A percentile compares a stretch with the other conserved stretches of the same genome.
Evolutionary conservation across 2,329 filamentous ascomycete genomes (phyloP).

Genomic region (Samsoniella hepiali): DNA sequence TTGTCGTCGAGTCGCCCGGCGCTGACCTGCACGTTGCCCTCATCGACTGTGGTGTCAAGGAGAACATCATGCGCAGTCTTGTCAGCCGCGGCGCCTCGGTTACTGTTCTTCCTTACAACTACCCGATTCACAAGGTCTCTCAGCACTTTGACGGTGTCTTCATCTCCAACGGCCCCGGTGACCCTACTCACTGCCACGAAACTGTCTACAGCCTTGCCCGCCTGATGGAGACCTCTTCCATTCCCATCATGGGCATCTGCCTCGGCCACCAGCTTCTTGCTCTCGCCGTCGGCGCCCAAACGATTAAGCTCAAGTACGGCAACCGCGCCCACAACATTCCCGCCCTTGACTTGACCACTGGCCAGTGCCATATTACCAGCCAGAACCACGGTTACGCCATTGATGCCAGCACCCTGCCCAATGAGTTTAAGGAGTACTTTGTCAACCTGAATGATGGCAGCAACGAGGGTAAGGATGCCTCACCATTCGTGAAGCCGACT

Average conservation of each 20-base stretch:
- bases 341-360: constrained; percentile 87
- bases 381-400: constrained; percentile 99
- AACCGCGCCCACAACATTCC: constrained; percentile 99
- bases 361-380: constrained; percentile 96
- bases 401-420: constrained; percentile 75
- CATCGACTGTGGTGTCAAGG: constrained; percentile 98
- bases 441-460: constrained; percentile 96
- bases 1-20: constrained; percentile 82
- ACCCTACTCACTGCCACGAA: constrained; percentile 93
- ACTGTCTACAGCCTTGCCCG: constrained; percentile 90
- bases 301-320: constrained; percentile 98
- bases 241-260: constrained; percentile 97
- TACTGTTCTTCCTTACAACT: constrained; percentile 94
- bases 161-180: constrained; percentile 97
- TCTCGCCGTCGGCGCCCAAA: constrained; percentile 80
- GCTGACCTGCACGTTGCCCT: constrained; percentile 88
- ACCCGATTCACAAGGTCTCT: constrained; percentile 96
- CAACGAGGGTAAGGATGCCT: constrained; percentile 69
- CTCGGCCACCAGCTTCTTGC: constrained; percentile 95
- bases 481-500: background rate
- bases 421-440: constrained; percentile 96
- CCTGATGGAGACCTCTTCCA: constrained; percentile 84
- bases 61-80: constrained; percentile 96
- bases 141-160: constrained; percentile 98
- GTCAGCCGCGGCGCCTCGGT: constrained; percentile 88